Conservation (phyloP, 78 protist species). For the Cavenderia fasciculata region DNA sequence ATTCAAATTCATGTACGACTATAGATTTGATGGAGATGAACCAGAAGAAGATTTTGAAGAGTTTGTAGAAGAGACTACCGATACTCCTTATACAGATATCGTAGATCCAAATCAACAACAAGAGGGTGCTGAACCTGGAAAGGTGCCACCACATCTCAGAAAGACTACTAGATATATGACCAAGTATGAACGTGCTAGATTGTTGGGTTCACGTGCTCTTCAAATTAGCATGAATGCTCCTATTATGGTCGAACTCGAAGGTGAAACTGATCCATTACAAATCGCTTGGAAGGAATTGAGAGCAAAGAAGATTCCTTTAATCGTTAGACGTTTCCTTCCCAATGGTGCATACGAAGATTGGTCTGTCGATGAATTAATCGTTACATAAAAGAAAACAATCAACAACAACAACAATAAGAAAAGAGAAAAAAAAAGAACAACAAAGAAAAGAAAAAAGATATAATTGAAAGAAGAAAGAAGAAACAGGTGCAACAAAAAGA, state of each 20-base stretch:
- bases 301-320: conserved; percentile 93
- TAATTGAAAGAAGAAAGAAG: too few species aligned
- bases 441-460: too few species aligned
- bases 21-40: conserved; percentile 43
- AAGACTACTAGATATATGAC: conserved; percentile 94
- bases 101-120: conserved; percentile 18
- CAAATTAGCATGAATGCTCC: conserved; percentile 96
- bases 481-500: too few species aligned
- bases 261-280: conserved; percentile 96
- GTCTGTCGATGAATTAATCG: conserved; percentile 76
- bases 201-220: conserved; percentile 96
- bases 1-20: too few species aligned
- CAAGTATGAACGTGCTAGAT: conserved; percentile 95
- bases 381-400: neutral
- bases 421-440: too few species aligned
- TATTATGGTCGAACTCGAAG: conserved; percentile 93
- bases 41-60: conserved; percentile 52
- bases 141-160: conserved; percentile 60
- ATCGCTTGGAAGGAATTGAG: conserved; percentile 95
- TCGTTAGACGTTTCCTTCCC: conserved; percentile 93
- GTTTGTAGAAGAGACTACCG: conserved; percentile 23
- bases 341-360: conserved; percentile 93
- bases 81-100: conserved; percentile 58
- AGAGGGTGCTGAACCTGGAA: conserved; percentile 21
- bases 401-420: too few species aligned